phyloP scores from a whole-genome alignment of 2,329 filamentous ascomycete species.

The Bipolaris cookei region DNA sequence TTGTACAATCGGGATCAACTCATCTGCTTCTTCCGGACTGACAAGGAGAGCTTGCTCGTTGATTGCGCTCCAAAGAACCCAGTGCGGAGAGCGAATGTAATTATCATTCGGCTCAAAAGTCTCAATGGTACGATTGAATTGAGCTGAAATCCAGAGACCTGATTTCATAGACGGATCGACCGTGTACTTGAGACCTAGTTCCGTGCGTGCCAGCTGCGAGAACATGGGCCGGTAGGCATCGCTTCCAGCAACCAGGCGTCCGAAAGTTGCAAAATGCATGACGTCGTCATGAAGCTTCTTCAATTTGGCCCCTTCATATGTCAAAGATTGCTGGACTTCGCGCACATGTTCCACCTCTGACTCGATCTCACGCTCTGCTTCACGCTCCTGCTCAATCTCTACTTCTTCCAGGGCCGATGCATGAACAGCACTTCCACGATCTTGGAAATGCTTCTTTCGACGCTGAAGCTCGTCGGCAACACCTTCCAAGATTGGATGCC shows the following conservation, averaged over 20 bases:
- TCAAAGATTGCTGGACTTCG: constrained; percentile 57
- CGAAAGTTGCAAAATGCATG: constrained; percentile 54
- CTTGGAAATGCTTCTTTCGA: constrained; percentile 49
- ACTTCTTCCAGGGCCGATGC: constrained; percentile 65
- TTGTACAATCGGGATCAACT: constrained; percentile 57
- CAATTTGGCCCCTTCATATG: constrained; percentile 53
- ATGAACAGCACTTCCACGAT: constrained; percentile 54
- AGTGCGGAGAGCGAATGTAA: constrained; percentile 61
- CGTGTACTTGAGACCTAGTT: constrained; percentile 46
- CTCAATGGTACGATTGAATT: constrained; percentile 59
- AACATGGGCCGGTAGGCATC: constrained; percentile 54
- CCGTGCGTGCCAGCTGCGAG: constrained; percentile 50
- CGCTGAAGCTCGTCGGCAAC: constrained; percentile 48
- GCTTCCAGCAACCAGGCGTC: constrained; percentile 49
- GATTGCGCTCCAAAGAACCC: constrained; percentile 64
- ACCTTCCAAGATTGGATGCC: constrained; percentile 29
- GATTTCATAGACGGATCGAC: constrained; percentile 19
- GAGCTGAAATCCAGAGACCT: constrained; percentile 51
- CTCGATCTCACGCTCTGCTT: constrained; percentile 62
- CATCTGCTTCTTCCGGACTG: constrained; percentile 68
- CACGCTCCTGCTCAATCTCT: constrained; percentile 57
- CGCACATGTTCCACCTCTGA: constrained; percentile 64
- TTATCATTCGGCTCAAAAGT: constrained; percentile 49
- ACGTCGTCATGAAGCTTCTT: constrained; percentile 58
- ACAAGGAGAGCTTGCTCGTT: constrained; percentile 62